A percentile compares a stretch with the other conserved stretches of the same genome.
Conservation (phyloP, 805 yeast species). For the Suhomyces pyralidae region DNA sequence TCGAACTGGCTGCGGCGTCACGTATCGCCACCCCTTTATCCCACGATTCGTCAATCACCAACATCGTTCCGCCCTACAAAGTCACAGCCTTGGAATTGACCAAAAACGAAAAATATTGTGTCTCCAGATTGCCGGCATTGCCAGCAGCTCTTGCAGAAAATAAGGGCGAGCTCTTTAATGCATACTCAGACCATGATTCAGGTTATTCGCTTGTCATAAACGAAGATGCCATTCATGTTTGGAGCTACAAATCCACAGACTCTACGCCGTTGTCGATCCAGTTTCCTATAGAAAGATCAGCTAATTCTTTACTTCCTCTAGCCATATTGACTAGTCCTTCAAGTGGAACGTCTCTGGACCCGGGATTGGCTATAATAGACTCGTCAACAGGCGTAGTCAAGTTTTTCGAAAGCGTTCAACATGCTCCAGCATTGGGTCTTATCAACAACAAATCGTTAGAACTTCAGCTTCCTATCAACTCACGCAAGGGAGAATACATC, state of each 20-base stretch:
- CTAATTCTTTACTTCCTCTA: conserved; percentile 36
- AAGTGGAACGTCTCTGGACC: conserved; percentile 47
- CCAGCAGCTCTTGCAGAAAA: conserved; percentile 42
- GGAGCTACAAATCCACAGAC: conserved; percentile 67
- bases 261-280: conserved; percentile 54
- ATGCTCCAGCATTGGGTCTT: conserved; percentile 63
- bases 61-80: background rate
- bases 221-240: conserved; percentile 54
- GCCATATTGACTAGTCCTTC: conserved; percentile 60
- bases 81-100: conserved; percentile 44
- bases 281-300: conserved; percentile 39
- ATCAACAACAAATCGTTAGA: conserved; percentile 45
- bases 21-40: background rate
- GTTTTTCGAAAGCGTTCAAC: conserved; percentile 73
- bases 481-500: conserved; percentile 49
- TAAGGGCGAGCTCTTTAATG: conserved; percentile 29
- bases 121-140: conserved; percentile 52
- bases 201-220: conserved; percentile 50
- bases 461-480: conserved; percentile 36
- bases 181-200: conserved; percentile 46
- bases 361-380: conserved; percentile 71
- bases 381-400: conserved; percentile 55
- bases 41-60: background rate
- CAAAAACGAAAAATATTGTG: conserved; percentile 55
- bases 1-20: conserved; percentile 1